phyloP scores from a whole-genome alignment of 345 rosid species.

The Boechera retrofracta region DNA sequence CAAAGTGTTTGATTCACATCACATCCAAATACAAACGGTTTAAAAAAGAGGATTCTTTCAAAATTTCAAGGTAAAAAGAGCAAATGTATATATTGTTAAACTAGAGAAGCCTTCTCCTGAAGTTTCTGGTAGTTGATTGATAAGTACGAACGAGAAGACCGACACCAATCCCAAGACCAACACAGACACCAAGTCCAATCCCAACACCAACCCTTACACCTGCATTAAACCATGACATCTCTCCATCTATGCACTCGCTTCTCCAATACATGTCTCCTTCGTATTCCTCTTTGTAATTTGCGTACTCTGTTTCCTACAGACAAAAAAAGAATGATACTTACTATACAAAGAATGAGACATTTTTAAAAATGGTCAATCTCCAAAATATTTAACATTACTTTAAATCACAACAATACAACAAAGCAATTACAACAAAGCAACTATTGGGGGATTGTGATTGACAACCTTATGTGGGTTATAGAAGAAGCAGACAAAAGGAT shows the following conservation, averaged over 20 bases:
- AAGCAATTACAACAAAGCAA: conserved; percentile 17
- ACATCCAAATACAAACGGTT: conserved; percentile 21
- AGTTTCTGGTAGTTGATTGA: conserved; percentile 73
- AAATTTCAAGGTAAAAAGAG: conserved; percentile 20
- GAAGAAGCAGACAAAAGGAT: conserved; percentile 31
- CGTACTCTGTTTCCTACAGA: conserved; percentile 51
- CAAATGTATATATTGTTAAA: neutral
- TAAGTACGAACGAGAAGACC: conserved; percentile 81
- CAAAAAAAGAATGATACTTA: neutral
- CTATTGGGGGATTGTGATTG: conserved; percentile 9
- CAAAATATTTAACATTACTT: neutral
- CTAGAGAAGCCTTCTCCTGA: conserved; percentile 69
- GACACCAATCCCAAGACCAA: conserved; percentile 83
- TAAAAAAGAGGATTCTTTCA: conserved; percentile 12
- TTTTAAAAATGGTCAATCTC: neutral
- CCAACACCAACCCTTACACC: conserved; percentile 98
- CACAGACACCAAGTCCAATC: conserved; percentile 82
- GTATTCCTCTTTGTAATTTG: conserved; percentile 51
- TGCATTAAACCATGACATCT: conserved; percentile 89
- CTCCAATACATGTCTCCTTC: conserved; percentile 48
- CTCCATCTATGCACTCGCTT: conserved; percentile 65
- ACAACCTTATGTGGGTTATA: conserved; percentile 28
- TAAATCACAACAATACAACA: neutral
- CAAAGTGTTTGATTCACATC: conserved; percentile 22
- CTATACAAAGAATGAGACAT: neutral